Evolutionary conservation across 2,329 filamentous ascomycete genomes (phyloP).

Genomic region (Trichophyton mentagrophytes): DNA sequence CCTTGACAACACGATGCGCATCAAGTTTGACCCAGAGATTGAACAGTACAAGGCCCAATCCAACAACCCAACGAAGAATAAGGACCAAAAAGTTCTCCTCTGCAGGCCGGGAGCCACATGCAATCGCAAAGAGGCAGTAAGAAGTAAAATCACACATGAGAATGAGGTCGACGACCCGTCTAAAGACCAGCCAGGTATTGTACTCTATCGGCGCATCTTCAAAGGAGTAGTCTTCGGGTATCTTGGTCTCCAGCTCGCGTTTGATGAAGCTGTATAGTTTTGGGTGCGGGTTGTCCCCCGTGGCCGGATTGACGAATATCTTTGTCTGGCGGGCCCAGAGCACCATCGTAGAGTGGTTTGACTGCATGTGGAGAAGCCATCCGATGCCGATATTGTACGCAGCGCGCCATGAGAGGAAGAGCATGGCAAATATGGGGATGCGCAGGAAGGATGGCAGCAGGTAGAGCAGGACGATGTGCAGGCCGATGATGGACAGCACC

Average conservation of each 20-base stretch:
- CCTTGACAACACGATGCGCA: slow-evolving; percentile 93
- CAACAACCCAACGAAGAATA: slow-evolving; percentile 61
- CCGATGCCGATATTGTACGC: slow-evolving; percentile 93
- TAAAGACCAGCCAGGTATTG: slow-evolving; percentile 97
- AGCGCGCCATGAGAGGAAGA: slow-evolving; percentile 86
- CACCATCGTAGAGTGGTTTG: slow-evolving; percentile 72
- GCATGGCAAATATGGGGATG: slow-evolving; percentile 62
- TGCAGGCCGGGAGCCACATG: slow-evolving; percentile 63
- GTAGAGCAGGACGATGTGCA: slow-evolving; percentile 63
- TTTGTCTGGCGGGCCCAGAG: slow-evolving; percentile 75
- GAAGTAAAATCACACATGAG: slow-evolving; percentile 98
- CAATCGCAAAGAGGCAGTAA: slow-evolving; percentile 89
- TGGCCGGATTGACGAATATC: slow-evolving; percentile 71
- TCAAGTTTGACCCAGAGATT: slow-evolving; percentile 98
- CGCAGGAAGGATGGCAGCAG: slow-evolving; percentile 56
- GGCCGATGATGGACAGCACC: slow-evolving; percentile 64
- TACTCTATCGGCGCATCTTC: slow-evolving; percentile 91
- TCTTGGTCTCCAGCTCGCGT: slow-evolving; percentile 84
- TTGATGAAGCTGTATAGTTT: slow-evolving; percentile 75
- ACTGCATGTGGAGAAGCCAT: slow-evolving; percentile 76
- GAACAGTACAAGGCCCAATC: slow-evolving; percentile 71
- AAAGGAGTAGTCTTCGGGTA: slow-evolving; percentile 84
- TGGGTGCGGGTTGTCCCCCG: slow-evolving; percentile 71
- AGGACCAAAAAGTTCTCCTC: slow-evolving; percentile 60
- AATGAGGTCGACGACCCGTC: slow-evolving; percentile 88